phyloP scores from a whole-genome alignment of 768 basidiomycete species.

The Podaxis sp. region DNA sequence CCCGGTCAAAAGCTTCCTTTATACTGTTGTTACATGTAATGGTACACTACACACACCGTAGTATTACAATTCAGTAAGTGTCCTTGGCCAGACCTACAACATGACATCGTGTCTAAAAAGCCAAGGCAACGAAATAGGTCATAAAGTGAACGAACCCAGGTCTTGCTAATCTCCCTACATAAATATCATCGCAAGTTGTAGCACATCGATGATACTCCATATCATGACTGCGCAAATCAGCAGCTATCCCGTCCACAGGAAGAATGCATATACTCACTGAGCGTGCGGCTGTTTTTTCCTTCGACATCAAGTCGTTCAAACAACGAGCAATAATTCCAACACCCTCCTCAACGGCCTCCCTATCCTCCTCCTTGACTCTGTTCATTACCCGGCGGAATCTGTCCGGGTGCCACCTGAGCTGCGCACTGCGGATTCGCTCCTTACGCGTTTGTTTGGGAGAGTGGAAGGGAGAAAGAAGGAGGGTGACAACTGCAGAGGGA shows the following conservation, averaged over 20 bases:
- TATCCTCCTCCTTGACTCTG: conserved; percentile 55
- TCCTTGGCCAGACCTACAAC: background rate
- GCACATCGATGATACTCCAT: background rate
- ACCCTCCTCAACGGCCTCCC: conserved; percentile 52
- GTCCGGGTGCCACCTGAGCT: conserved; percentile 83
- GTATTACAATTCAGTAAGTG: background rate
- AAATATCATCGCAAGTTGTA: background rate
- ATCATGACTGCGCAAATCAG: background rate
- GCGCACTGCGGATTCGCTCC: conserved; percentile 64
- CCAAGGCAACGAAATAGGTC: background rate
- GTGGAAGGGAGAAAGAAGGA: conserved; percentile 67
- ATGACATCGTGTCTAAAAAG: background rate
- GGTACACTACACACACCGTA: background rate
- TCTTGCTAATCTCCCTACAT: background rate
- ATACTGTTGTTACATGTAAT: background rate
- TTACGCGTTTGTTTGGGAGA: conserved; percentile 57
- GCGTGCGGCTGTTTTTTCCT: conserved; percentile 26
- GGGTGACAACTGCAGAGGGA: conserved; percentile 50
- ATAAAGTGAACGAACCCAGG: background rate
- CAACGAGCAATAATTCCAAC: conserved; percentile 67
- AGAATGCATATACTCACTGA: conserved; percentile 11
- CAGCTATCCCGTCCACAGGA: background rate
- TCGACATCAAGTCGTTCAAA: conserved; percentile 63
- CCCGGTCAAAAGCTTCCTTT: background rate
- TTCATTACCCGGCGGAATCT: conserved; percentile 59